Evolutionary conservation across 768 basidiomycete species (phyloP), one percentile per base, ranked within the genome.

Genomic region (Xerocomellus intermedius): DNA sequence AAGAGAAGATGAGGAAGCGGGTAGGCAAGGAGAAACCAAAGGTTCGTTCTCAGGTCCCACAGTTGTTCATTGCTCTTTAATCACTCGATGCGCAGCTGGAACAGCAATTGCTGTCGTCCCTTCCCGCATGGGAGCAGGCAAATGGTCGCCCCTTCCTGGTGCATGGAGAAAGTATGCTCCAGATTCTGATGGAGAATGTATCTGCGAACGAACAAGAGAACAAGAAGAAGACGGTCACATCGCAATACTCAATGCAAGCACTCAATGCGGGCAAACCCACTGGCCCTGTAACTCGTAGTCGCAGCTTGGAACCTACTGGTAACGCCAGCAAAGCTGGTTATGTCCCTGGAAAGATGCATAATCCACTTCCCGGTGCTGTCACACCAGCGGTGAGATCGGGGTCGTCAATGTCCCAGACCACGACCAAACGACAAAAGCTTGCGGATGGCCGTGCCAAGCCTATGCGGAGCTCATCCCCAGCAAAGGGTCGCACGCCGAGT

Each of bases 1-100:
- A 99, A 72, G 96, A 98, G 76, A 97, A 97, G 79, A 93, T 96
- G 87, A 81, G 96, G 50, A 98, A 98, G 70, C 79, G 95, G 28
- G 94, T 99, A 14, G 80, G 79, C 53, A 90, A 91, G 68, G 89
- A 96, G 74, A 98, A 97, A 66, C 96, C 96, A 26, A 82, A 89
- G 67, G 96, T 97, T 67, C 74, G 46, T 48, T 42, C 19, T 36
- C 26, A 8, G 22, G 2, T 19, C 10, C 26, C 2, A 22, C 7
- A 0, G 14, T 22, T 14, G 24, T 54, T 32, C 7, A 28, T 42
- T 26, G 8, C 33, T 44, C 9, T 45, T 35, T 52, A 47, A 49
- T 35, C 24, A 28, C 41, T 47, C 19, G 64, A 93, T 89, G 24
- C 38, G 17, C 60, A 98, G 95, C 80, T 98, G 55, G 94, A 98